Percentiles rank a stretch among this genome's conserved stretches.
phyloP scores from a whole-genome alignment of 371 early-diverging fungal genomes.

The Mortierella polycephala region DNA sequence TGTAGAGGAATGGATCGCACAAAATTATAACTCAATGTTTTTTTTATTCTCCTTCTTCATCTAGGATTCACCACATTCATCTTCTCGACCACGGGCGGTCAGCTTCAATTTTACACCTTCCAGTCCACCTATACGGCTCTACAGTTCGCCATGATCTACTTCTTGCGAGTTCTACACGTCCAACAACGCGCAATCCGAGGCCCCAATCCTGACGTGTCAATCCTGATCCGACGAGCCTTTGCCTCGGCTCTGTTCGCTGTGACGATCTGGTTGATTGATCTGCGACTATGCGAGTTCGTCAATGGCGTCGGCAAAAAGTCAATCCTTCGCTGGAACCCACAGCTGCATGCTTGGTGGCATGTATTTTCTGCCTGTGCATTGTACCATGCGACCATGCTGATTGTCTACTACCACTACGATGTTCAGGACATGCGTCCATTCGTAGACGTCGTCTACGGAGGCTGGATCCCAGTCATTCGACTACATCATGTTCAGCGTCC shows the following conservation, averaged over 20 bases:
- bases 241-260: conserved; percentile 54
- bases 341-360: conserved; percentile 70
- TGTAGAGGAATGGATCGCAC: no score
- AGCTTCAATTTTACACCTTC: conserved; percentile 38
- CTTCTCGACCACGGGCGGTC: conserved; percentile 27
- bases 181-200: conserved; percentile 21
- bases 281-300: conserved; percentile 58
- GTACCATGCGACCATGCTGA: conserved; percentile 38
- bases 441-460: conserved; percentile 13
- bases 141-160: conserved; percentile 42
- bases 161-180: conserved; percentile 26
- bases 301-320: conserved; percentile 55
- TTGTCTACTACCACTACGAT: conserved; percentile 34
- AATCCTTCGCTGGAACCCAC: conserved; percentile 58
- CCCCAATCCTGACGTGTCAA: conserved; percentile 12
- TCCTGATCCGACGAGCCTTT: conserved; percentile 56
- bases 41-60: background rate
- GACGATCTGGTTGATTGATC: conserved; percentile 59
- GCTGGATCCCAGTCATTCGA: conserved; percentile 20
- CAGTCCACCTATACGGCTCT: conserved; percentile 41
- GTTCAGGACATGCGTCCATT: conserved; percentile 13
- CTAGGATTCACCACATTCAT: conserved; percentile 28
- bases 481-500: conserved; percentile 1
- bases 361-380: conserved; percentile 55
- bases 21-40: background rate